Evolutionary conservation across 345 rosid genomes (phyloP).

Genomic region (Citrus glauca): DNA sequence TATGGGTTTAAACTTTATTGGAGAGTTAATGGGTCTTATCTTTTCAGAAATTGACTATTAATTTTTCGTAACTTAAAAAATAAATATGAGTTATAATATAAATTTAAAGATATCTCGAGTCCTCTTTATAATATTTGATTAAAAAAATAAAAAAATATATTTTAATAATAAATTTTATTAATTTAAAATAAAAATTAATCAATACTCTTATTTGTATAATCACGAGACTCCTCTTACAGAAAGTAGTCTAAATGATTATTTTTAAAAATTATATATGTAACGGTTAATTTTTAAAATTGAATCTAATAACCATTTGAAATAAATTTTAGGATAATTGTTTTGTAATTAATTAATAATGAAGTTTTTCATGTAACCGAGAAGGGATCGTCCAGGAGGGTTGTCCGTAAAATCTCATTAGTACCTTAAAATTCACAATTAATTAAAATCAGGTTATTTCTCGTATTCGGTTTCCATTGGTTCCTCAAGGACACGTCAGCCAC

Average conservation of each 20-base stretch:
- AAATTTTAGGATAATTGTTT: not conserved
- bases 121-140: no score
- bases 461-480: not conserved
- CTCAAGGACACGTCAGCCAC: conserved; percentile 4
- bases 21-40: no score
- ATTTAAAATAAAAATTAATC: no score
- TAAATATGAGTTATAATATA: fast-evolving
- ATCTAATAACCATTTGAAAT: not conserved
- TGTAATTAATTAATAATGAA: not conserved
- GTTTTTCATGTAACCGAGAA: not conserved
- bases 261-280: no score
- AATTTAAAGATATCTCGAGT: fast-evolving
- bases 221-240: no score
- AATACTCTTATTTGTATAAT: fast-evolving
- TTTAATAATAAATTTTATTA: no score
- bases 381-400: not conserved
- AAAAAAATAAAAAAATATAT: no score
- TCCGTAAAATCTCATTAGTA: not conserved
- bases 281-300: not conserved
- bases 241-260: no score
- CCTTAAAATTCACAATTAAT: no score
- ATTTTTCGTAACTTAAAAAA: fast-evolving
- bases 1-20: no score
- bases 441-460: not conserved
- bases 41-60: no score